These are phyloP conservation scores for Trichoderma sp. DNA, from an alignment of 2,329 filamentous ascomycete species.

Conservation along the genomic window DNA sequence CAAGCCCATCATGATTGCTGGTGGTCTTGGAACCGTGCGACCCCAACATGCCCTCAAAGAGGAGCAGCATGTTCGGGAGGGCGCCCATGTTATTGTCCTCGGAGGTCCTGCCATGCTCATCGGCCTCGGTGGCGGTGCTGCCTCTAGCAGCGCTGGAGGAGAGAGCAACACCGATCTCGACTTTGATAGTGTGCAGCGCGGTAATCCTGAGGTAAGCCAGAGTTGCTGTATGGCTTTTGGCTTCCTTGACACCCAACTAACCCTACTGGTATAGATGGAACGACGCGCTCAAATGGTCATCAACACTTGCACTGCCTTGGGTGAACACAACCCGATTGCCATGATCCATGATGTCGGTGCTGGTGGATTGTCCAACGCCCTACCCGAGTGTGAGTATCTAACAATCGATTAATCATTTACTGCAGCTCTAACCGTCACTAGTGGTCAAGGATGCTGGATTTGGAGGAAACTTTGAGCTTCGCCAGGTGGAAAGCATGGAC, in stretches of 20 bases:
- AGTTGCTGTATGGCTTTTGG: no score
- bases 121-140: slow-evolving; percentile 89
- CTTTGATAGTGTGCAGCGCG: slow-evolving; percentile 94
- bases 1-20: slow-evolving; percentile 98
- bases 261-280: slow-evolving; percentile 60
- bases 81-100: slow-evolving; percentile 88
- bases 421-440: slow-evolving; percentile 12
- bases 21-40: slow-evolving; percentile 87
- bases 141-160: slow-evolving; percentile 83
- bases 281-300: slow-evolving; percentile 96
- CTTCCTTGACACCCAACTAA: neutral
- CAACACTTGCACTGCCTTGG: slow-evolving; percentile 84
- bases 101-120: slow-evolving; percentile 98
- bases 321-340: slow-evolving; percentile 81
- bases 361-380: slow-evolving; percentile 70
- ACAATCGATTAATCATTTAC: neutral
- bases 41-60: slow-evolving; percentile 89
- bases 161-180: slow-evolving; percentile 90
- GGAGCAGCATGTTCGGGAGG: slow-evolving; percentile 71
- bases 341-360: slow-evolving; percentile 98
- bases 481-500: slow-evolving; percentile 88
- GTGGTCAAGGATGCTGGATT: slow-evolving; percentile 87
- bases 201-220: slow-evolving; percentile 69
- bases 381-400: slow-evolving; percentile 61
- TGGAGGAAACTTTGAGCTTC: slow-evolving; percentile 89